These are phyloP conservation scores for Xanthoconium purpureum DNA, from an alignment of 768 basidiomycete species.

Conservation along the genomic window DNA sequence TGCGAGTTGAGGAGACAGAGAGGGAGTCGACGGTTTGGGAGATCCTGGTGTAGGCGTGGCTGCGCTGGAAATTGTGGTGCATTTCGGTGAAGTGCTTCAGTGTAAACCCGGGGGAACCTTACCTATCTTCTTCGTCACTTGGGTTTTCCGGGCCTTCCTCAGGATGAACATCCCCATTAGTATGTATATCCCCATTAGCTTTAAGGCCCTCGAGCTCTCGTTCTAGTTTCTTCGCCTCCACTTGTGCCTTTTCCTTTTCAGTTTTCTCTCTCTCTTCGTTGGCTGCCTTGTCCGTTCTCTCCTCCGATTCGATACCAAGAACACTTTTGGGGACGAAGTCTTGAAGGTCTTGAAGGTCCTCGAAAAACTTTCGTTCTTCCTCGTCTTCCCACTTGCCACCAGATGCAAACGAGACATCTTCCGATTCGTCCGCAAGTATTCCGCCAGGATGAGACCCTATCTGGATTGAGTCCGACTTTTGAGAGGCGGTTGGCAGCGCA, in stretches of 20 bases:
- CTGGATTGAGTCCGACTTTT: constrained; percentile 78
- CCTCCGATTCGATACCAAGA: constrained; percentile 60
- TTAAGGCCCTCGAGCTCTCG: constrained; percentile 70
- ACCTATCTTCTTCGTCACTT: constrained; percentile 33
- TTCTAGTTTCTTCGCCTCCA: constrained; percentile 71
- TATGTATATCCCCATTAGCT: constrained; percentile 30
- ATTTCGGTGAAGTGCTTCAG: constrained; percentile 34
- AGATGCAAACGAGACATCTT: constrained; percentile 45
- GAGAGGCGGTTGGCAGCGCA: constrained; percentile 73
- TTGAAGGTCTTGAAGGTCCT: constrained; percentile 86
- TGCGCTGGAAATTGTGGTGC: constrained; percentile 31
- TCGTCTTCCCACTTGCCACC: constrained; percentile 98
- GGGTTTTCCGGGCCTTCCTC: constrained; percentile 11
- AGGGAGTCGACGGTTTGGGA: constrained; percentile 58
- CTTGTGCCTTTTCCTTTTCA: constrained; percentile 55
- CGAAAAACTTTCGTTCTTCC: constrained; percentile 91
- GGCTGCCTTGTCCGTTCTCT: constrained; percentile 38
- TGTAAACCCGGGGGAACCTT: neutral
- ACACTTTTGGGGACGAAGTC: constrained; percentile 90
- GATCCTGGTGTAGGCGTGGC: constrained; percentile 68
- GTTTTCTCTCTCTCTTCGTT: constrained; percentile 46
- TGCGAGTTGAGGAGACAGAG: constrained; percentile 65
- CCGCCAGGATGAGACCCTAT: constrained; percentile 54
- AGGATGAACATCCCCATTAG: constrained; percentile 20
- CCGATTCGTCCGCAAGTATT: constrained; percentile 50